Base-by-base conservation (phyloP, 2,329 filamentous ascomycete genomes). In the Didymellaceae sp. region DNA sequence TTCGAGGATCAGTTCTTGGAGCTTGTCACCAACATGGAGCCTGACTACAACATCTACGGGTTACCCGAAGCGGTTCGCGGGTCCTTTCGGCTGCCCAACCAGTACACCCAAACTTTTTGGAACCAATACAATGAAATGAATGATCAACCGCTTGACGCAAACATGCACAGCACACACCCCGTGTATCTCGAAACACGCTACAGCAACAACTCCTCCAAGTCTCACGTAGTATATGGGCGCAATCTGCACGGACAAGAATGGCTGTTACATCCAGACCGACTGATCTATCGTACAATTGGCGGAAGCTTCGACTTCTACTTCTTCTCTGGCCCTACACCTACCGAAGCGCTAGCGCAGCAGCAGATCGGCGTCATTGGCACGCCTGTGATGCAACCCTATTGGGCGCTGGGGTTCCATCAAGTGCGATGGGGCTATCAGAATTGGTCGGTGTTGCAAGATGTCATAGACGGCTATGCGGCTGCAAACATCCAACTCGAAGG, bases 231-330 rank as follows among this genome's bases (percentile, higher is more conserved):
- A 11, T 25, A 25, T 11, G 24, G 24, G 24, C 24, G 24, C 24
- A 25, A 25, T 25, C 24, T 25, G 24, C 24, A 25, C 66, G 85
- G 83, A 1, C 86, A 90, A 68, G 89, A 92, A 57, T 75, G 90
- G 11, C 70, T 90, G 2, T 77, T 91, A 50, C 76, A 77, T 6
- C 76, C 84, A 0, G 76, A 80, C 1, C 83, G 82, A 52, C 78
- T 91, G 52, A 89, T 86, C 0, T 90, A 86, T 85, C 80, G 87
- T 56, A 80, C 85, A 0, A 72, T 93, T 0, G 90, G 89, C 41
- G 89, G 90, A 20, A 86, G 79, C 39, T 82, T 92, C 43, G 89
- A 92, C 66, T 77, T 93, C 18, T 91, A 89, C 68, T 89, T 92
- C 72, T 86, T 88, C 63, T 80, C 85, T 11, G 89, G 89, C 0